These are phyloP conservation scores for Dactylella cylindrospora DNA, from an alignment of 2,329 filamentous ascomycete genomes.

Conservation along the genomic window DNA sequence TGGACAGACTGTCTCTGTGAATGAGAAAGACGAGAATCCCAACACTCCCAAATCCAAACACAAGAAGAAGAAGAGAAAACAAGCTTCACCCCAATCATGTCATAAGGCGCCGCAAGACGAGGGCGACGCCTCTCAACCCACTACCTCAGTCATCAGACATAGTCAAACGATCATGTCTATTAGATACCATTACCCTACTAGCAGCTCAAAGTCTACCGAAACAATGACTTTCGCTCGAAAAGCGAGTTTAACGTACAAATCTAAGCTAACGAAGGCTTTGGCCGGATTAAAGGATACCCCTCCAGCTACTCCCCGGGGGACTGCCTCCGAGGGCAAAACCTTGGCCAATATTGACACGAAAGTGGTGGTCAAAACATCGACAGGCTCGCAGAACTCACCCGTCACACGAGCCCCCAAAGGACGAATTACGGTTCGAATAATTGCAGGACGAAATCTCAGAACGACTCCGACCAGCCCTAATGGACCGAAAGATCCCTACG, in stretches of 20 bases:
- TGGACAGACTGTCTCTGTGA: slow-evolving; percentile 10
- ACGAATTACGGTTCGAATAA: slow-evolving; percentile 84
- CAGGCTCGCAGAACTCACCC: slow-evolving; percentile 56
- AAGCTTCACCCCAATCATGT: too few species aligned
- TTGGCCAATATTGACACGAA: slow-evolving; percentile 46
- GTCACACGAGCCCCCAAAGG: slow-evolving; percentile 71
- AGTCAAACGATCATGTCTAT: too few species aligned
- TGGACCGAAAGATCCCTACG: slow-evolving; percentile 73
- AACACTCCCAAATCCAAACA: background rate
- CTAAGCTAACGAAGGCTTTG: background rate
- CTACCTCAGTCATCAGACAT: too few species aligned
- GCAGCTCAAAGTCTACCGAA: too few species aligned
- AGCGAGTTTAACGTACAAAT: too few species aligned
- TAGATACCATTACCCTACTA: too few species aligned
- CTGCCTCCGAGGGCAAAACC: slow-evolving; percentile 50
- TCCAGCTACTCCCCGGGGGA: slow-evolving; percentile 49
- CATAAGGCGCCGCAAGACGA: too few species aligned
- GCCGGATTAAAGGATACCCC: slow-evolving; percentile 47
- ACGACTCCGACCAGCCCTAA: slow-evolving; percentile 59
- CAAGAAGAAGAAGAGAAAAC: too few species aligned
- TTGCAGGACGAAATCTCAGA: slow-evolving; percentile 77
- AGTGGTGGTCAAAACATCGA: slow-evolving; percentile 44
- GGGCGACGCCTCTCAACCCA: slow-evolving; percentile 11
- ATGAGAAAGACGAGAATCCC: too few species aligned
- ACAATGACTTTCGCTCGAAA: too few species aligned